Evolutionary conservation across 768 basidiomycete species (phyloP).

Genomic region (Tulasnella sp.): DNA sequence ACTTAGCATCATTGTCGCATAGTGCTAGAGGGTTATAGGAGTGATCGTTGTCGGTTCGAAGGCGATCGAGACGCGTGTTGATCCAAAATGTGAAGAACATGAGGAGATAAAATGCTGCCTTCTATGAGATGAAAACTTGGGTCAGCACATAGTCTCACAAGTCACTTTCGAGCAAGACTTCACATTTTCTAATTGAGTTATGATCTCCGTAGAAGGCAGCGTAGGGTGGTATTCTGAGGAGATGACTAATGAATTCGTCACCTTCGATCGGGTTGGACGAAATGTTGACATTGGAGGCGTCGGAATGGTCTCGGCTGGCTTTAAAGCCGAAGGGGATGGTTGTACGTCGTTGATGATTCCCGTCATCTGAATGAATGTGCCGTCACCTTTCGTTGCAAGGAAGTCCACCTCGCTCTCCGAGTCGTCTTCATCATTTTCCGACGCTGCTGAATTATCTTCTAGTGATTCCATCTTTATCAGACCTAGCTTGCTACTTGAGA

Average conservation of each 20-base stretch:
- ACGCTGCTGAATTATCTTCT: not conserved
- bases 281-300: not conserved
- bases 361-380: slow-evolving; percentile 8
- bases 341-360: slow-evolving; percentile 7
- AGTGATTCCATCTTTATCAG: not conserved
- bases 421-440: not conserved
- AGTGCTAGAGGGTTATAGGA: slow-evolving; percentile 4
- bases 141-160: not conserved
- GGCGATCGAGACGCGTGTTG: slow-evolving; percentile 2
- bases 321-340: not conserved
- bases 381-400: not conserved
- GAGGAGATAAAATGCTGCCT: not conserved
- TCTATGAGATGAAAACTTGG: not conserved
- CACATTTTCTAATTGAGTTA: slow-evolving; percentile 12
- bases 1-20: slow-evolving; percentile 8
- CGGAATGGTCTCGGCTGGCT: not conserved
- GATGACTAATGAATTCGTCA: not conserved
- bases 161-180: not conserved
- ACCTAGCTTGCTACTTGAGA: not conserved
- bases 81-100: slow-evolving; percentile 16
- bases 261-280: not conserved
- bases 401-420: not conserved
- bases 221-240: not conserved
- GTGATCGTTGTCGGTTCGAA: not conserved
- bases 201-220: not conserved